Percentiles rank a stretch among this genome's conserved stretches.
These are phyloP conservation scores for Dendrocalamus latiflorus DNA, from an alignment of 202 grass and related monocot genomes.

Conservation along the genomic window DNA sequence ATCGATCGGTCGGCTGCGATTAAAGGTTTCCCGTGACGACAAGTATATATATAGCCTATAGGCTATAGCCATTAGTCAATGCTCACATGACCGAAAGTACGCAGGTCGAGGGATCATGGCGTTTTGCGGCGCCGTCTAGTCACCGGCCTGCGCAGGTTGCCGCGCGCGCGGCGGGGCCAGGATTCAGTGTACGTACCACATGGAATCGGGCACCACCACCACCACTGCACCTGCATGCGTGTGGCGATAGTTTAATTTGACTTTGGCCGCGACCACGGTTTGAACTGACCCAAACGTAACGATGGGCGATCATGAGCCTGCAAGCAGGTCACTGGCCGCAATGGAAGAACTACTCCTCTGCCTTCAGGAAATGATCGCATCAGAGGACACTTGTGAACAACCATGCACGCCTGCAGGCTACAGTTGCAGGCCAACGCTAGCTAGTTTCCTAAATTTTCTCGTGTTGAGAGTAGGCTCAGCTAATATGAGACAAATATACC, in stretches of 20 bases:
- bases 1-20: not conserved
- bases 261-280: not conserved
- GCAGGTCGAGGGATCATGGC: not conserved
- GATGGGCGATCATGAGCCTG: not conserved
- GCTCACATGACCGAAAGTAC: constrained; percentile 18
- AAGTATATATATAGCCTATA: not conserved
- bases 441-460: not conserved
- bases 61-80: constrained; percentile 33
- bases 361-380: not conserved
- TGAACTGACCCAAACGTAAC: not conserved
- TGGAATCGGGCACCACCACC: not conserved
- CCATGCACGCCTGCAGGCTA: not conserved
- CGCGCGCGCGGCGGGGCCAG: not conserved
- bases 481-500: too few relatives aligned
- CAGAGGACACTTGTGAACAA: not conserved
- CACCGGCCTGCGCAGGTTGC: not conserved
- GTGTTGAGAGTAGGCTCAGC: not conserved
- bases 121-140: constrained; percentile 19
- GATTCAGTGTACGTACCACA: not conserved
- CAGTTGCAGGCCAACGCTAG: not conserved
- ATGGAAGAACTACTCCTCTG: not conserved
- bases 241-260: not conserved
- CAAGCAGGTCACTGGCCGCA: not conserved
- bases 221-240: not conserved
- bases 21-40: not conserved